Evolutionary conservation across 2,329 filamentous ascomycete genomes (phyloP).

Genomic region (Emergomyces africanus): DNA sequence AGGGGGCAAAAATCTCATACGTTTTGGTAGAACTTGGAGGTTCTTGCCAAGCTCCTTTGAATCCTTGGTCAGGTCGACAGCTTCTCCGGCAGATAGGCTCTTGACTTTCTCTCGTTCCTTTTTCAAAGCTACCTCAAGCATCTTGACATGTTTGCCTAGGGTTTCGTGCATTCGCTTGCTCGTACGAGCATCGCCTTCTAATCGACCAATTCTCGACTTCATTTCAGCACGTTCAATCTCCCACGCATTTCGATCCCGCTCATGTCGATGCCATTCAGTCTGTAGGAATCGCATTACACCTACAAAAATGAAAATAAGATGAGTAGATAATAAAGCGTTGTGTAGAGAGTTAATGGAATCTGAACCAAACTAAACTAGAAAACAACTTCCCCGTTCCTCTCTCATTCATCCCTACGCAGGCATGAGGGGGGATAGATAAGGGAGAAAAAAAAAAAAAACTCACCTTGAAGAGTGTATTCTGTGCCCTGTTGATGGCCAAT

Average conservation of each 20-base stretch:
- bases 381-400: background rate
- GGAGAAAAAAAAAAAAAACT: conserved; percentile 13
- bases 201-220: conserved; percentile 89
- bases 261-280: conserved; percentile 97
- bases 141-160: conserved; percentile 75
- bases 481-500: conserved; percentile 47
- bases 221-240: conserved; percentile 99
- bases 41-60: conserved; percentile 34
- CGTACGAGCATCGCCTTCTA: conserved; percentile 80
- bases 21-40: conserved; percentile 26
- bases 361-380: background rate
- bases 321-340: background rate
- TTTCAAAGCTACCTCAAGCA: conserved; percentile 79
- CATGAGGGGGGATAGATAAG: background rate
- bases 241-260: conserved; percentile 95
- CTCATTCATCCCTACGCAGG: too few relatives aligned
- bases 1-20: conserved; percentile 15
- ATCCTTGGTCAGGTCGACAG: conserved; percentile 35
- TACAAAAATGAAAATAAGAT: conserved; percentile 23
- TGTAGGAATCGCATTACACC: conserved; percentile 99
- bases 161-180: conserved; percentile 82
- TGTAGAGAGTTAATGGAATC: background rate
- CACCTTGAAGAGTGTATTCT: conserved; percentile 61
- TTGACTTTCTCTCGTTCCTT: conserved; percentile 63
- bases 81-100: conserved; percentile 36